These are phyloP conservation scores for Cytospora mali DNA, from an alignment of 2,329 filamentous ascomycete genomes.

Conservation along the genomic window DNA sequence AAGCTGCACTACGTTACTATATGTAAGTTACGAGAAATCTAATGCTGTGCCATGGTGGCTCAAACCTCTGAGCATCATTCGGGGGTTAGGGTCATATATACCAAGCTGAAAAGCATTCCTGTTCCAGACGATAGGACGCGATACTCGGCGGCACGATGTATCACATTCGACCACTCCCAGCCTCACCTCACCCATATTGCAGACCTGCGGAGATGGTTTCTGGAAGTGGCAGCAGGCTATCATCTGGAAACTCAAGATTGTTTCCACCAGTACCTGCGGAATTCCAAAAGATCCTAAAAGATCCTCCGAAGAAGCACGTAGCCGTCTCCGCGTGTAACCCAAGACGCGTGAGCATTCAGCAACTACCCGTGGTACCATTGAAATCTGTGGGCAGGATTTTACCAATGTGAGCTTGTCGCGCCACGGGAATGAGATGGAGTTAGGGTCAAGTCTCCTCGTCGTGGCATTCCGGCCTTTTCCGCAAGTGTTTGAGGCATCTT, in stretches of 20 bases:
- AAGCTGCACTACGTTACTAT: conserved; percentile 14
- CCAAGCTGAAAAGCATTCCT: background rate
- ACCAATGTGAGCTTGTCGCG: background rate
- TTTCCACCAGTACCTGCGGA: conserved; percentile 10
- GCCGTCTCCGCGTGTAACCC: conserved; percentile 21
- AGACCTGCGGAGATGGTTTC: background rate
- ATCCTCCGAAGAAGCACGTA: conserved; percentile 14
- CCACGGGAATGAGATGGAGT: conserved; percentile 8
- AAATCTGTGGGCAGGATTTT: conserved; percentile 3
- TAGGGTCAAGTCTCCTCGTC: background rate
- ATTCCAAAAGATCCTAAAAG: too few species aligned
- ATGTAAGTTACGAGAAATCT: conserved; percentile 3
- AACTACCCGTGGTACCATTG: conserved; percentile 15
- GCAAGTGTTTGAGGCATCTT: background rate
- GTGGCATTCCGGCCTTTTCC: conserved; percentile 5
- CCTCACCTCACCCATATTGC: too few species aligned
- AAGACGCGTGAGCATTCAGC: conserved; percentile 24
- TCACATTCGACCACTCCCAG: background rate
- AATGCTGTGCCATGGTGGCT: conserved; percentile 16
- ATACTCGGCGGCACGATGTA: background rate
- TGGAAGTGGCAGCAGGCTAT: background rate
- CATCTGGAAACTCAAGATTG: background rate
- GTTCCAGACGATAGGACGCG: background rate
- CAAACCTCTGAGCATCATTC: background rate
- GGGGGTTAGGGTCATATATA: background rate